Percentiles rank a stretch among this genome's conserved stretches.
These are phyloP conservation scores for Curvularia eragrostidis DNA, from an alignment of 2,329 filamentous ascomycete species.

Conservation along the genomic window DNA sequence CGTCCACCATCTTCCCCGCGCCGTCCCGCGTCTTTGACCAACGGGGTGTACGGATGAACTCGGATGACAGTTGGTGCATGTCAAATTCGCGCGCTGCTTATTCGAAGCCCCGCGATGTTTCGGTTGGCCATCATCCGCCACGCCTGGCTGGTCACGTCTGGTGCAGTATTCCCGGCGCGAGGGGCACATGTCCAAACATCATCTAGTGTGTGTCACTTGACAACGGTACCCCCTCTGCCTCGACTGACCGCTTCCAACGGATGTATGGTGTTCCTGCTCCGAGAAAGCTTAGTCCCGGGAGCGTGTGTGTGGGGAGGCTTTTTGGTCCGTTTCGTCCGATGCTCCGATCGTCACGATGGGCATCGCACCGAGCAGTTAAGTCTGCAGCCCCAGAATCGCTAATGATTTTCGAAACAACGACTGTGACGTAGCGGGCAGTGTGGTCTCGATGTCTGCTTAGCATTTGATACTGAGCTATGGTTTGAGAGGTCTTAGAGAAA, in stretches of 20 bases:
- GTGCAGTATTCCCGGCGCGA: background rate
- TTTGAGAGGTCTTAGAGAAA: background rate
- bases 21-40: background rate
- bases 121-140: constrained; percentile 18
- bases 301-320: background rate
- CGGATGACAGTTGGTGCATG: background rate
- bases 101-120: constrained; percentile 6
- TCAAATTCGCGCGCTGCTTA: background rate
- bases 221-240: background rate
- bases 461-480: constrained; percentile 3
- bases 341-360: constrained; percentile 5
- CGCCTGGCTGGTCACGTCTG: background rate
- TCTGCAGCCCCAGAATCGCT: constrained; percentile 5
- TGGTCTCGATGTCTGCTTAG: background rate
- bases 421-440: constrained; percentile 17
- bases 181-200: background rate
- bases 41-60: background rate
- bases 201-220: background rate
- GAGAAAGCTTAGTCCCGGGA: background rate
- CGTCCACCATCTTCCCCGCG: background rate
- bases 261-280: background rate
- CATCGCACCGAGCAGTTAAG: constrained; percentile 1
- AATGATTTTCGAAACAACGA: constrained; percentile 14
- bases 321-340: constrained; percentile 8
- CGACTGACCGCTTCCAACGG: constrained; percentile 1